Evolutionary conservation across 1,284 basidiomycete species (phyloP).

Genomic region (Xerocomus minutiporus): DNA sequence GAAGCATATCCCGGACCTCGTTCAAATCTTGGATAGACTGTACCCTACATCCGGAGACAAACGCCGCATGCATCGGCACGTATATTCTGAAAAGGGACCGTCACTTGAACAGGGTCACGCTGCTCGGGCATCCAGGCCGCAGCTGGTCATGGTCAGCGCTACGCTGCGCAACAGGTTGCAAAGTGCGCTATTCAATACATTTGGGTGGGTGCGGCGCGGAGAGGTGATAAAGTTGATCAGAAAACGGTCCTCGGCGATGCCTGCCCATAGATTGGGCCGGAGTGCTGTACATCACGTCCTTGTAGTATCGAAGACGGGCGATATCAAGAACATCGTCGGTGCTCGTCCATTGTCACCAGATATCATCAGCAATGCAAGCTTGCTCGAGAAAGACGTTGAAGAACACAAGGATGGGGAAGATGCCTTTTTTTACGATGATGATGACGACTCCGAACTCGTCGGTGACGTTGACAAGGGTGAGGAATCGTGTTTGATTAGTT

Average conservation of each 20-base stretch:
- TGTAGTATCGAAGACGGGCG: conserved; percentile 50
- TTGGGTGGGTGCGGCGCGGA: conserved; percentile 50
- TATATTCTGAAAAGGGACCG: conserved; percentile 1
- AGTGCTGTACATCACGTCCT: conserved; percentile 55
- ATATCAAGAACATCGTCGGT: conserved; percentile 46
- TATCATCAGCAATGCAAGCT: neutral
- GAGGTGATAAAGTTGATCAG: conserved; percentile 46
- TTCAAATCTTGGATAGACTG: conserved; percentile 54
- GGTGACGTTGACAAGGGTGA: conserved; percentile 25
- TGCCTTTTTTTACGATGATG: conserved; percentile 17
- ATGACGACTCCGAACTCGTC: conserved; percentile 22
- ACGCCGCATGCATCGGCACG: neutral
- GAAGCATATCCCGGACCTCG: conserved; percentile 55
- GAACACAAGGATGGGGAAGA: conserved; percentile 14
- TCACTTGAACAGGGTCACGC: conserved; percentile 3
- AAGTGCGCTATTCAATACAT: conserved; percentile 46
- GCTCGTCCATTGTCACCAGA: conserved; percentile 18
- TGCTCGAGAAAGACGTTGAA: neutral
- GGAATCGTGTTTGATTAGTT: conserved; percentile 1
- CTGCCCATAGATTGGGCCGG: conserved; percentile 24
- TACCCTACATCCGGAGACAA: conserved; percentile 31
- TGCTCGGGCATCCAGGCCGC: conserved; percentile 38
- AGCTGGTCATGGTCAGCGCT: conserved; percentile 65
- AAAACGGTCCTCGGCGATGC: conserved; percentile 21
- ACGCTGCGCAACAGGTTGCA: conserved; percentile 56